phyloP scores from a whole-genome alignment of 192 early-diverging fungal species.

The Coemansia sp. region DNA sequence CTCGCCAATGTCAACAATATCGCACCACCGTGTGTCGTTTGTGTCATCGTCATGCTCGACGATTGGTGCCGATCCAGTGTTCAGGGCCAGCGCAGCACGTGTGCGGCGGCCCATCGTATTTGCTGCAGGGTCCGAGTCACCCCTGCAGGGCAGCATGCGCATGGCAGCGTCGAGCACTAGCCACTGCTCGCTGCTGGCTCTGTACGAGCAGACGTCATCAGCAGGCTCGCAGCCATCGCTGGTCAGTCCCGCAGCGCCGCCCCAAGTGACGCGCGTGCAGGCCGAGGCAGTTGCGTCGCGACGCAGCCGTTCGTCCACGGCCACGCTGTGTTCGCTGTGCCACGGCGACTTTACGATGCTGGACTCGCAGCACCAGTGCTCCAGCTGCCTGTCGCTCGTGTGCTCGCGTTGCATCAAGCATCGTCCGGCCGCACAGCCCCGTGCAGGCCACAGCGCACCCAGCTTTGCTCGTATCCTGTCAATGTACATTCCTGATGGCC shows the following conservation, averaged over 20 bases:
- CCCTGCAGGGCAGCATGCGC: not conserved
- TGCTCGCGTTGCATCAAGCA: slow-evolving; percentile 35
- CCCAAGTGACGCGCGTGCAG: slow-evolving; percentile 38
- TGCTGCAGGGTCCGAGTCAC: not conserved
- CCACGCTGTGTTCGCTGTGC: slow-evolving; percentile 47
- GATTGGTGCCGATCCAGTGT: slow-evolving; percentile 28
- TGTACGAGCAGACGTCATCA: slow-evolving; percentile 17
- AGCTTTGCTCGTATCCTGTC: slow-evolving; percentile 31
- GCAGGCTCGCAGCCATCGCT: slow-evolving; percentile 21
- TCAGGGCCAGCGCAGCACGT: slow-evolving; percentile 4
- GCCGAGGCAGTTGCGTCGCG: slow-evolving; percentile 37
- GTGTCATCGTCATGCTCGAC: slow-evolving; percentile 52
- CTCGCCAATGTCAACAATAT: slow-evolving; percentile 34
- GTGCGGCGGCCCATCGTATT: slow-evolving; percentile 21
- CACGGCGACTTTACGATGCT: slow-evolving; percentile 36
- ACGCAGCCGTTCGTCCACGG: not conserved
- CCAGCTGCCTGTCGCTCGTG: slow-evolving; percentile 39
- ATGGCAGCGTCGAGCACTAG: slow-evolving; percentile 5
- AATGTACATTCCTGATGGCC: slow-evolving; percentile 42
- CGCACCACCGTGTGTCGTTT: slow-evolving; percentile 41
- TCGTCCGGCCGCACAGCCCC: not conserved
- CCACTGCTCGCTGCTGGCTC: slow-evolving; percentile 31
- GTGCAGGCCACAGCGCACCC: not conserved
- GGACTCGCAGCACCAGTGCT: slow-evolving; percentile 42
- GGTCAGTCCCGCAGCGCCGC: slow-evolving; percentile 38